phyloP scores from a whole-genome alignment of 176 grass and related monocot genomes.

The Elaeis guineensis region DNA sequence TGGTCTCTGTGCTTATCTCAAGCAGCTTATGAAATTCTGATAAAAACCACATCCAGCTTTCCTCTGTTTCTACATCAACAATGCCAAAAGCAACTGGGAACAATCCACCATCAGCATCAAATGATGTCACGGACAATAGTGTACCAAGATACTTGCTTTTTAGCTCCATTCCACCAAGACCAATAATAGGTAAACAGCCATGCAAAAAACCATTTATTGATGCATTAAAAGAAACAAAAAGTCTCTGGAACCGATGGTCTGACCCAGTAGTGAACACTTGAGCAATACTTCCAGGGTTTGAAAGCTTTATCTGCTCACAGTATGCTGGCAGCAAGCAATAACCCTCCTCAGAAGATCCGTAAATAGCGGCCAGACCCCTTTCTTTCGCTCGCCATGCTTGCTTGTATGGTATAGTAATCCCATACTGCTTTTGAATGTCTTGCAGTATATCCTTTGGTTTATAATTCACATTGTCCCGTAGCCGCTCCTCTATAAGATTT shows the following conservation, averaged over 20 bases:
- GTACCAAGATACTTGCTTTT: slow-evolving; percentile 25
- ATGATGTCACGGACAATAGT: slow-evolving; percentile 22
- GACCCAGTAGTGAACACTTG: slow-evolving; percentile 19
- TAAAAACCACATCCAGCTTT: slow-evolving; percentile 28
- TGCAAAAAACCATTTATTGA: slow-evolving; percentile 23
- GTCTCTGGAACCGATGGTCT: slow-evolving; percentile 22
- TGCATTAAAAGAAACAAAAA: slow-evolving; percentile 24
- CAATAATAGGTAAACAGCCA: slow-evolving; percentile 23
- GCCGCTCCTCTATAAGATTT: slow-evolving; percentile 22
- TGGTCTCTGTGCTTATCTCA: slow-evolving; percentile 10
- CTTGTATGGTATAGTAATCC: slow-evolving; percentile 30
- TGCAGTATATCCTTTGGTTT: slow-evolving; percentile 24
- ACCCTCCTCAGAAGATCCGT: slow-evolving; percentile 26
- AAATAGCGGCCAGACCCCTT: slow-evolving; percentile 26
- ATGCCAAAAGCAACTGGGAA: slow-evolving; percentile 26
- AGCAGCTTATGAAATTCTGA: slow-evolving; percentile 23
- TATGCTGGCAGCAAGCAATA: slow-evolving; percentile 25
- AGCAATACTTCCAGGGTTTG: slow-evolving; percentile 24
- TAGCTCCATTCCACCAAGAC: slow-evolving; percentile 21
- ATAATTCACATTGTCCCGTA: slow-evolving; percentile 23
- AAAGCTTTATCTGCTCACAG: slow-evolving; percentile 24
- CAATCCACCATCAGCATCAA: slow-evolving; percentile 20
- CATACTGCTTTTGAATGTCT: slow-evolving; percentile 28
- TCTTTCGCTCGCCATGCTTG: slow-evolving; percentile 29
- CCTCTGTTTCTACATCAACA: slow-evolving; percentile 16